phyloP scores from a whole-genome alignment of 2,329 filamentous ascomycete genomes.

The Ophiosphaerella herpotricha region DNA sequence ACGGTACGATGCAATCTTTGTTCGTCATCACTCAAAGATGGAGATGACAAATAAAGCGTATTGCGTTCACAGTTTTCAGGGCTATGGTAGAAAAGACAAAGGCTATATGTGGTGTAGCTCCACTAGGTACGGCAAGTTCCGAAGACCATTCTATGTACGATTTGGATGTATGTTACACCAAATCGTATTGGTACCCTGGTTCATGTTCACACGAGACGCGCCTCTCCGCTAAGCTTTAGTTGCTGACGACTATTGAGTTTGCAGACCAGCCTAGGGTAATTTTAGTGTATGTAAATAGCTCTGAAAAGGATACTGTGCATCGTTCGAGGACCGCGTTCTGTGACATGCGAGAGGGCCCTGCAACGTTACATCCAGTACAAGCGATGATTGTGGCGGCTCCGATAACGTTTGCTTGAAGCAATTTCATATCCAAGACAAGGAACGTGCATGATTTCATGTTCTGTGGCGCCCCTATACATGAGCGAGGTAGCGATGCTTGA shows the following conservation, averaged over 20 bases:
- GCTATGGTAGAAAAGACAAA: background rate
- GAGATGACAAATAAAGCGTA: too few relatives aligned
- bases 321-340: background rate
- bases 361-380: slow-evolving; percentile 3
- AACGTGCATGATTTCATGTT: background rate
- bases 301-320: background rate
- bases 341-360: background rate
- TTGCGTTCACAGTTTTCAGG: too few relatives aligned
- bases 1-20: too few relatives aligned
- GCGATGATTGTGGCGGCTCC: background rate
- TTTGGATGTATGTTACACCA: background rate
- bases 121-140: background rate
- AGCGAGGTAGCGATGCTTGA: background rate
- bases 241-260: background rate
- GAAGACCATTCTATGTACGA: background rate
- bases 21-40: too few relatives aligned
- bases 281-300: background rate
- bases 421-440: background rate
- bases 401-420: background rate
- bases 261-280: background rate
- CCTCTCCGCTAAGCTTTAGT: background rate
- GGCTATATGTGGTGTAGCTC: background rate
- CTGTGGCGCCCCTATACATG: background rate
- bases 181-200: background rate
- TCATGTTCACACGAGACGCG: background rate